These are phyloP conservation scores for Mallotus japonicus DNA, from an alignment of 441 rosid genomes.

Conservation along the genomic window DNA sequence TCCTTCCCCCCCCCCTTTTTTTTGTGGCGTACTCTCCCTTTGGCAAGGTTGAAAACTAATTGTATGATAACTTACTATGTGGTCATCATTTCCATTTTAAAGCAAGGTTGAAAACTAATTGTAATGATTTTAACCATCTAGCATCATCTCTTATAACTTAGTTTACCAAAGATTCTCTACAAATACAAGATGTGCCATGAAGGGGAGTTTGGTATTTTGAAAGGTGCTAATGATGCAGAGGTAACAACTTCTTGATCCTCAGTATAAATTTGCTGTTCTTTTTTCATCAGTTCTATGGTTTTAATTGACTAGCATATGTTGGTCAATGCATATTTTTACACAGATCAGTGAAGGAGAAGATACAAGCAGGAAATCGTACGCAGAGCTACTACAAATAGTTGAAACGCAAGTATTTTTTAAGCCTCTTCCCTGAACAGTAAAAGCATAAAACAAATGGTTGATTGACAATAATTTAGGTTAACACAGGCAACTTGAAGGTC, in stretches of 20 bases:
- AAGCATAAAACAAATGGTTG: neutral
- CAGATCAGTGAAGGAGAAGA: conserved; percentile 22
- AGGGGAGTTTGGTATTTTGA: conserved; percentile 19
- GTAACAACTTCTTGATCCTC: conserved; percentile 8
- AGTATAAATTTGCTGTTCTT: too few relatives aligned
- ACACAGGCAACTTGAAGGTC: conserved; percentile 38
- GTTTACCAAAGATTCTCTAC: conserved; percentile 30
- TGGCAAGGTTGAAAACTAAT: too few relatives aligned
- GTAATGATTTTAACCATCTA: neutral
- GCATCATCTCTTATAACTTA: conserved; percentile 17
- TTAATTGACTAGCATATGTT: too few relatives aligned
- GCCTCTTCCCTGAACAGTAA: neutral
- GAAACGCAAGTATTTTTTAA: conserved; percentile 33
- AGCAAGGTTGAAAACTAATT: neutral
- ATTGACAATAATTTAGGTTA: conserved; percentile 8
- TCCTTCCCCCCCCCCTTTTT: too few relatives aligned
- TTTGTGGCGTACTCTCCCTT: too few relatives aligned
- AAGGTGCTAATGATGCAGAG: conserved; percentile 19
- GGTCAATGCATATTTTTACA: neutral
- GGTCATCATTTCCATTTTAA: neutral
- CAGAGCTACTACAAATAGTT: conserved; percentile 33
- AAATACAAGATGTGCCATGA: conserved; percentile 24
- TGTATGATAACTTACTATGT: neutral
- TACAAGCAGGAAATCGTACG: conserved; percentile 18
- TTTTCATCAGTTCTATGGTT: too few relatives aligned